phyloP scores from a whole-genome alignment of 2,329 filamentous ascomycete genomes.

The Colletotrichum kahawae region DNA sequence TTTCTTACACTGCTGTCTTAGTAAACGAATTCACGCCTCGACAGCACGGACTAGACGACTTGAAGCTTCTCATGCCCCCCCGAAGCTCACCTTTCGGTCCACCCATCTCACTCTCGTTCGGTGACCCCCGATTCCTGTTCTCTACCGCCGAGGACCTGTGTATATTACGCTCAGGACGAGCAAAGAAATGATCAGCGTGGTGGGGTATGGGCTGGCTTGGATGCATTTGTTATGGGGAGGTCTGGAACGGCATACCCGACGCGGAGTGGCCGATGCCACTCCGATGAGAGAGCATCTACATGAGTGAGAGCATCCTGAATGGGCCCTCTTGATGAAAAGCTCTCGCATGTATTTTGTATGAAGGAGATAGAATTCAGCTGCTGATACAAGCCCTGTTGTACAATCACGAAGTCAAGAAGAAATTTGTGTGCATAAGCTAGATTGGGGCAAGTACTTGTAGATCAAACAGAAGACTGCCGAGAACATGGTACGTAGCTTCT shows the following conservation, averaged over 20 bases:
- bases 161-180: constrained; percentile 23
- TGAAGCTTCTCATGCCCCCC: neutral
- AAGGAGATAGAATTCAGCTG: constrained; percentile 23
- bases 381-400: neutral
- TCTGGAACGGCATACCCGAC: constrained; percentile 12
- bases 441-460: neutral
- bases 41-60: constrained; percentile 10
- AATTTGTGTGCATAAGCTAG: neutral
- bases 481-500: neutral
- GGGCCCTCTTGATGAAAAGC: constrained; percentile 8
- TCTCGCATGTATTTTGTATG: constrained; percentile 24
- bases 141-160: constrained; percentile 10
- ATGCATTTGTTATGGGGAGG: constrained; percentile 18
- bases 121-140: constrained; percentile 10
- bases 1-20: constrained; percentile 23
- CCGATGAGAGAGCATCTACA: constrained; percentile 1
- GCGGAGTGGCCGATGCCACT: constrained; percentile 1
- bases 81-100: neutral
- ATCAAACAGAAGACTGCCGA: neutral
- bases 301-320: constrained; percentile 7
- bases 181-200: constrained; percentile 4
- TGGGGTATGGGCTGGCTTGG: constrained; percentile 17
- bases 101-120: constrained; percentile 11
- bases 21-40: constrained; percentile 19
- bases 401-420: neutral